A percentile compares a stretch with the other conserved stretches of the same genome.
Evolutionary conservation across 306 rosid species (phyloP).

Genomic region (Acacia acuminata): DNA sequence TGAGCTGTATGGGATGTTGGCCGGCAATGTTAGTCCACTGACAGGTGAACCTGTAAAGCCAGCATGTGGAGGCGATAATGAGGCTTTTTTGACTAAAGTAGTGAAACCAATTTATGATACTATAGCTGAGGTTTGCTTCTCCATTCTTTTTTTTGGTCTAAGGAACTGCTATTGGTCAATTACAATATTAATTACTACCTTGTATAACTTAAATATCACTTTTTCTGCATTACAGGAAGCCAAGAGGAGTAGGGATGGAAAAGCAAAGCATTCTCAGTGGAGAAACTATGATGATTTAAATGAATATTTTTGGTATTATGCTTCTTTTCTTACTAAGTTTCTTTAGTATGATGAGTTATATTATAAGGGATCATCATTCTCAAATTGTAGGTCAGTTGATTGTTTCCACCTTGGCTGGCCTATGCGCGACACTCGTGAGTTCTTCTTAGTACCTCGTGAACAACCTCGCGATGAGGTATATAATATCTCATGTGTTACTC

Average conservation of each 20-base stretch:
- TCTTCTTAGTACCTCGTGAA: constrained; percentile 56
- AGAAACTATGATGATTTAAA: constrained; percentile 95
- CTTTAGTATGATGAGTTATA: constrained; percentile 7
- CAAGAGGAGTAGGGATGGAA: constrained; percentile 61
- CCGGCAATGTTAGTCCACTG: constrained; percentile 80
- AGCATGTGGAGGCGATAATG: constrained; percentile 85
- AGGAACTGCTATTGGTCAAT: constrained; percentile 9
- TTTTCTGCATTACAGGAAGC: constrained; percentile 60
- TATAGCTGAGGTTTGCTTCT: constrained; percentile 61
- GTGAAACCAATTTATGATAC: constrained; percentile 87
- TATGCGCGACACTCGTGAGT: constrained; percentile 76
- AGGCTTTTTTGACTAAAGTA: constrained; percentile 77
- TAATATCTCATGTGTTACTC: constrained; percentile 29
- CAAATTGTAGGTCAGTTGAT: constrained; percentile 71
- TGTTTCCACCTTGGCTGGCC: constrained; percentile 95
- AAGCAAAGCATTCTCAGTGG: constrained; percentile 93
- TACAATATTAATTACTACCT: constrained; percentile 13
- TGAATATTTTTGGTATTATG: constrained; percentile 85
- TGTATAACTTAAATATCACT: constrained; percentile 15
- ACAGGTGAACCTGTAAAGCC: constrained; percentile 94
- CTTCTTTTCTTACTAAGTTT: constrained; percentile 5
- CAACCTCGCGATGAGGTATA: constrained; percentile 56
- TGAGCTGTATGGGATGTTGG: constrained; percentile 93
- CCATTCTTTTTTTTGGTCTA: background rate
- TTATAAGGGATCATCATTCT: constrained; percentile 31